A percentile compares a stretch with the other conserved stretches of the same genome.
phyloP scores from a whole-genome alignment of 179 eudicot genomes.

The Nepenthes alata region DNA sequence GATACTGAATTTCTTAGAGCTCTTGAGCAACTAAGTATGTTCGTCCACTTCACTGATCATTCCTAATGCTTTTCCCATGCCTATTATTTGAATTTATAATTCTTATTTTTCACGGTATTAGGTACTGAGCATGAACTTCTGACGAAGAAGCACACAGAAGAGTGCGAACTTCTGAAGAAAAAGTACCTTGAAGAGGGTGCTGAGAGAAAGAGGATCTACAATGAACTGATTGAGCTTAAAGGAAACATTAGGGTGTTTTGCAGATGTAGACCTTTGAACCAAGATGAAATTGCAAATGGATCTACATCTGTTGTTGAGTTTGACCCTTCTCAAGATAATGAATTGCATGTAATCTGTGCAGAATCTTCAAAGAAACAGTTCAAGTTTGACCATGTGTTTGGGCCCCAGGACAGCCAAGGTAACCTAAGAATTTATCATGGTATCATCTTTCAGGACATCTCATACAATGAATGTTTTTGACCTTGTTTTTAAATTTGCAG shows the following conservation, averaged over 20 bases:
- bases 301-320: constrained; percentile 52
- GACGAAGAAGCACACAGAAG: constrained; percentile 51
- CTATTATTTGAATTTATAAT: not conserved
- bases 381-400: constrained; percentile 86
- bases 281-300: constrained; percentile 55
- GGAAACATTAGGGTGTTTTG: constrained; percentile 95
- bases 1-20: constrained; percentile 53
- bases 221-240: constrained; percentile 93
- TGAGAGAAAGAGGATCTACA: constrained; percentile 78
- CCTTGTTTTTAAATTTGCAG: constrained; percentile 33
- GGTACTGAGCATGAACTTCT: constrained; percentile 59
- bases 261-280: constrained; percentile 76
- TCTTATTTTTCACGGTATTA: constrained; percentile 11
- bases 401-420: constrained; percentile 82
- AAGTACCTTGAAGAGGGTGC: constrained; percentile 57
- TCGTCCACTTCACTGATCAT: not conserved
- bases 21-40: constrained; percentile 63
- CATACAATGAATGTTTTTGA: constrained; percentile 6
- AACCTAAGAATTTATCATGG: constrained; percentile 2
- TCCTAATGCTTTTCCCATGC: constrained; percentile 1
- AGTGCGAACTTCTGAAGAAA: constrained; percentile 46
- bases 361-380: constrained; percentile 85
- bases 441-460: not conserved
- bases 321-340: constrained; percentile 59
- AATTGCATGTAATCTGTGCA: constrained; percentile 48